Evolutionary conservation across 2,329 filamentous ascomycete species (phyloP).

Genomic region (Cercospora zeina): DNA sequence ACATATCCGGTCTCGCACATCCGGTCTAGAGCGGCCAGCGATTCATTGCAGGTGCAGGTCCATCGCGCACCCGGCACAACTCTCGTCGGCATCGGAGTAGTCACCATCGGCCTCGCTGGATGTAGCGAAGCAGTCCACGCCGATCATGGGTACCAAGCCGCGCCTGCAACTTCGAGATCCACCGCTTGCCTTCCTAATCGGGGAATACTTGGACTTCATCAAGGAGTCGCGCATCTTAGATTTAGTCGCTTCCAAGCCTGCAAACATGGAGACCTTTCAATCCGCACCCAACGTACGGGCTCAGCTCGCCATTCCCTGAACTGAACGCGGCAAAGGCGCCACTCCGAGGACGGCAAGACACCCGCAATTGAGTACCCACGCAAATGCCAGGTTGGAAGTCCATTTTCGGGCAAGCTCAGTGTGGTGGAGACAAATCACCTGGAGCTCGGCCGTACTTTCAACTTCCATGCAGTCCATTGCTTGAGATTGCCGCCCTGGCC

Average conservation of each 20-base stretch:
- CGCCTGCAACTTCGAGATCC: neutral
- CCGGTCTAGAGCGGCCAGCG: neutral
- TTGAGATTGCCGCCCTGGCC: too few relatives aligned
- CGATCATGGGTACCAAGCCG: neutral
- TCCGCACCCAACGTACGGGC: neutral
- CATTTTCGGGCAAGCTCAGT: too few relatives aligned
- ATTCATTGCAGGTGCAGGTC: too few relatives aligned
- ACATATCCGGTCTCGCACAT: too few relatives aligned
- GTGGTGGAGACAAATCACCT: too few relatives aligned
- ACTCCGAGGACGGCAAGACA: too few relatives aligned
- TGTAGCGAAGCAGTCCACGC: neutral
- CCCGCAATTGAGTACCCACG: too few relatives aligned
- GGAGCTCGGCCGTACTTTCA: too few relatives aligned
- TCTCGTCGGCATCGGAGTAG: neutral
- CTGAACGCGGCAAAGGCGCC: too few relatives aligned
- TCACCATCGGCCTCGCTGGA: neutral
- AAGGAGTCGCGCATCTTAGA: neutral
- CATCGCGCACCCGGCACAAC: neutral
- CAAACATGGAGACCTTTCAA: neutral
- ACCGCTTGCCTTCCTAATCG: neutral
- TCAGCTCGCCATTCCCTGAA: too few relatives aligned
- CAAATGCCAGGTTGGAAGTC: too few relatives aligned
- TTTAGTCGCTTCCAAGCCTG: neutral
- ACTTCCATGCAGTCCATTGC: too few relatives aligned
- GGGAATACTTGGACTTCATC: neutral